phyloP scores from a whole-genome alignment of 2,329 filamentous ascomycete genomes.

The Penicillium sp. region DNA sequence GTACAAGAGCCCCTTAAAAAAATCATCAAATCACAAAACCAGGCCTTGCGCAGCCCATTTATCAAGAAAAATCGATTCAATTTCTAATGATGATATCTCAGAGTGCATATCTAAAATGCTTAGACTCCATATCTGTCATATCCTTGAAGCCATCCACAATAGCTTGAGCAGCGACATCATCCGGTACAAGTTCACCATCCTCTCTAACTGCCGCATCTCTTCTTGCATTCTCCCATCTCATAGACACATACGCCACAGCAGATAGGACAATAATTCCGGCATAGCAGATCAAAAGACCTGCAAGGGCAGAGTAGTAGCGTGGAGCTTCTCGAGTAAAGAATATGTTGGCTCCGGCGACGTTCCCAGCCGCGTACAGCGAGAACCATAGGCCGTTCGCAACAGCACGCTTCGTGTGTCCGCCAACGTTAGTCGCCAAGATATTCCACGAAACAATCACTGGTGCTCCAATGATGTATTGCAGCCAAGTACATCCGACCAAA shows the following conservation, averaged over 20 bases:
- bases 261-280: conserved; percentile 43
- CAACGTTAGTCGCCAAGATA: conserved; percentile 48
- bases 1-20: too few species aligned
- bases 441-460: conserved; percentile 57
- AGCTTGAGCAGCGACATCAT: conserved; percentile 19
- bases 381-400: conserved; percentile 54
- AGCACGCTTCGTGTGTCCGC: conserved; percentile 55
- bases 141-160: conserved; percentile 39
- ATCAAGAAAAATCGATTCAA: too few species aligned
- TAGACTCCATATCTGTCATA: conserved; percentile 39
- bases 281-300: conserved; percentile 47
- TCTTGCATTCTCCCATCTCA: conserved; percentile 29
- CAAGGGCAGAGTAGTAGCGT: conserved; percentile 48
- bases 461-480: conserved; percentile 53
- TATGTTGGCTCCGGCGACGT: conserved; percentile 51
- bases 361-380: conserved; percentile 50
- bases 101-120: conserved; percentile 38
- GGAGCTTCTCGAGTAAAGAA: conserved; percentile 49
- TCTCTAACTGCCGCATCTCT: conserved; percentile 16
- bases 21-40: too few species aligned
- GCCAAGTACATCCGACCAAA: conserved; percentile 56
- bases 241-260: conserved; percentile 23
- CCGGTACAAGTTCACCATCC: conserved; percentile 4
- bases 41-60: too few species aligned
- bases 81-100: conserved; percentile 8